These are phyloP conservation scores for Lactarius evosmus DNA, from an alignment of 768 basidiomycete species.

Conservation along the genomic window DNA sequence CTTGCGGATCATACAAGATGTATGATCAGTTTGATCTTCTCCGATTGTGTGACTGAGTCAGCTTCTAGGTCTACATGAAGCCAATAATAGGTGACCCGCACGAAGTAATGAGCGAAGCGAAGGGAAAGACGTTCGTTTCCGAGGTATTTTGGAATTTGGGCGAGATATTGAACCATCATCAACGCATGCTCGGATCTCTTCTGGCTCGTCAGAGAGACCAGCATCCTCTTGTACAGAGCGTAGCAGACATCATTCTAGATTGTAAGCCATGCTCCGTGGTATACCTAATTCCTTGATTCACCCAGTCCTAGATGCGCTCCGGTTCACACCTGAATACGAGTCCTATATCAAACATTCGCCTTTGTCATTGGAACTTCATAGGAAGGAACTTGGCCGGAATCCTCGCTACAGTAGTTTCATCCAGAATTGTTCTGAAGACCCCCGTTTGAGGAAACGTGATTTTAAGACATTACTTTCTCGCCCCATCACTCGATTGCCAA, in stretches of 20 bases:
- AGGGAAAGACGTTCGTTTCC: constrained; percentile 61
- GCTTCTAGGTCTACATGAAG: constrained; percentile 63
- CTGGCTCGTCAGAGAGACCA: constrained; percentile 80
- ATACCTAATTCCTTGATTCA: constrained; percentile 2
- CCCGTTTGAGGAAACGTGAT: constrained; percentile 70
- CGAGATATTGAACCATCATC: constrained; percentile 63
- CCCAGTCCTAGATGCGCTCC: constrained; percentile 32
- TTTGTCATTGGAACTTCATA: constrained; percentile 77
- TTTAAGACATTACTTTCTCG: constrained; percentile 79
- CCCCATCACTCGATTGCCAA: constrained; percentile 84
- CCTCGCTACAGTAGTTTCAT: constrained; percentile 64
- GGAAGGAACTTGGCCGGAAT: constrained; percentile 70
- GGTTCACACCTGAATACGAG: constrained; percentile 68
- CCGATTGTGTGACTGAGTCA: background rate
- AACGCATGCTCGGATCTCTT: constrained; percentile 66
- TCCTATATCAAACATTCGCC: constrained; percentile 87
- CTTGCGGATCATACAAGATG: constrained; percentile 66
- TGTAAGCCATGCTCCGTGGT: constrained; percentile 41
- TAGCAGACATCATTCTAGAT: constrained; percentile 84
- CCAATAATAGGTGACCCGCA: constrained; percentile 60
- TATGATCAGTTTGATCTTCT: constrained; percentile 32
- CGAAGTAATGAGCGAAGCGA: constrained; percentile 56
- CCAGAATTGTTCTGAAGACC: constrained; percentile 56
- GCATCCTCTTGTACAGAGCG: constrained; percentile 75
- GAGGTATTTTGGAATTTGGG: constrained; percentile 85